Evolutionary conservation across 495 filamentous ascomycete species (phyloP).

Genomic region (Aspergillus baeticus): DNA sequence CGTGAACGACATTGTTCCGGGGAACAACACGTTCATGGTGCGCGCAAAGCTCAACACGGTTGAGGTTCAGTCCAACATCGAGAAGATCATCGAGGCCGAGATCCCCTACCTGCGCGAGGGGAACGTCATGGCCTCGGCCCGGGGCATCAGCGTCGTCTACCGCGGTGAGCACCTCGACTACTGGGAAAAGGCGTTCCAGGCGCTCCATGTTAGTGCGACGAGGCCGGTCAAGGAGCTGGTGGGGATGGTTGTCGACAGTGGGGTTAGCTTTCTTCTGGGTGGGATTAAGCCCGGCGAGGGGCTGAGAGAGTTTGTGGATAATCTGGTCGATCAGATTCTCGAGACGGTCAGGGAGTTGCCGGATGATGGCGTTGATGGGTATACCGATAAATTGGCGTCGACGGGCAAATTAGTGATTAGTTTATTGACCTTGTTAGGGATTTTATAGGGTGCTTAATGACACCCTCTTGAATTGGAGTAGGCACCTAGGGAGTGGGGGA

Average conservation of each 20-base stretch:
- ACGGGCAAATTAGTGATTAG: too few species aligned
- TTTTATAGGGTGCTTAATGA: too few species aligned
- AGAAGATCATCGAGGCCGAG: not conserved
- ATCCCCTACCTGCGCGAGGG: not conserved
- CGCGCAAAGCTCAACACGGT: not conserved
- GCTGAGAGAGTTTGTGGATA: too few species aligned
- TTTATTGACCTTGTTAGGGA: too few species aligned
- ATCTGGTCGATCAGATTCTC: too few species aligned
- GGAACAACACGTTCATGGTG: not conserved
- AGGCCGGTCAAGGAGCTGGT: not conserved
- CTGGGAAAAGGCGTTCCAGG: not conserved
- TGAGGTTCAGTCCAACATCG: not conserved
- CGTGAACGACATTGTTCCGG: not conserved
- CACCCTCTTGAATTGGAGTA: too few species aligned
- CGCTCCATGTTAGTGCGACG: not conserved
- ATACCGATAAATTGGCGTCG: too few species aligned
- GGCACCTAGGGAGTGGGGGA: too few species aligned
- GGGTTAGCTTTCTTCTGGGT: too few species aligned
- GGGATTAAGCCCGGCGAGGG: too few species aligned
- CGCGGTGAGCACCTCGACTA: not conserved
- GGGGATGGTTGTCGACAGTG: not conserved
- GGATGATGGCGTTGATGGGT: too few species aligned
- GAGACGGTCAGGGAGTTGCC: too few species aligned
- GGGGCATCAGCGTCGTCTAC: not conserved
- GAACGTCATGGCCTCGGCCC: not conserved